These are phyloP conservation scores for Entonaema liquescens DNA, from an alignment of 495 filamentous ascomycete genomes.

Conservation along the genomic window DNA sequence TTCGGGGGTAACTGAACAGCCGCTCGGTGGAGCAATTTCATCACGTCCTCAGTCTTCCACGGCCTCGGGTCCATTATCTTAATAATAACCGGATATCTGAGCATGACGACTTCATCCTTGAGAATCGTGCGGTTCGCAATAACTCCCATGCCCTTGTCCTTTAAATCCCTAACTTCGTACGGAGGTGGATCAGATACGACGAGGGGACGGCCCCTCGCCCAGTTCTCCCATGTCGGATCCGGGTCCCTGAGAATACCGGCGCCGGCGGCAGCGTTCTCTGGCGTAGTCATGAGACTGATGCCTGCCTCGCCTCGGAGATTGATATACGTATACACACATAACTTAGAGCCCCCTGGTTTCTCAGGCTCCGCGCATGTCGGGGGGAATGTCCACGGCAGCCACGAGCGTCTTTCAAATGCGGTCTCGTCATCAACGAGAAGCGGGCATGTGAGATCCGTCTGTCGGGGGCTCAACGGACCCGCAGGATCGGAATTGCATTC, in stretches of 20 bases:
- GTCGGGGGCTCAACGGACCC: constrained; percentile 28
- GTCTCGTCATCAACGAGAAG: constrained; percentile 41
- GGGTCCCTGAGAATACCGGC: constrained; percentile 26
- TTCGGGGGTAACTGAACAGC: constrained; percentile 36
- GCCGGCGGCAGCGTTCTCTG: constrained; percentile 37
- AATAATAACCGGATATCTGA: constrained; percentile 42
- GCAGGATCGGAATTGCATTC: constrained; percentile 37
- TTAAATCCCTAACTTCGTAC: constrained; percentile 44
- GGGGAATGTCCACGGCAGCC: constrained; percentile 48
- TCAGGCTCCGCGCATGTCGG: constrained; percentile 42
- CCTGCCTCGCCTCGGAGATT: constrained; percentile 34
- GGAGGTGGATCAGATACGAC: constrained; percentile 9
- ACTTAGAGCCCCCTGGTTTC: constrained; percentile 30
- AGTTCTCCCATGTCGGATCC: constrained; percentile 24
- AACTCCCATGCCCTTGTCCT: constrained; percentile 47
- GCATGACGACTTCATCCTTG: constrained; percentile 43
- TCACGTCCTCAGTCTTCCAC: constrained; percentile 35
- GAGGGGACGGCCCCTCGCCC: constrained; percentile 30
- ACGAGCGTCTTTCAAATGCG: constrained; percentile 16
- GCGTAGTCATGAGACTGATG: constrained; percentile 44
- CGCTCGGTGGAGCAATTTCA: constrained; percentile 40
- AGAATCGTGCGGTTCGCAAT: constrained; percentile 45
- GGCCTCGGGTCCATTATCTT: constrained; percentile 36
- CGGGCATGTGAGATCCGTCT: constrained; percentile 24
- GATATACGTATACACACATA: constrained; percentile 42